A percentile compares a stretch with the other conserved stretches of the same genome.
phyloP scores from a whole-genome alignment of 768 basidiomycete genomes.

The Leccinum subtestaceum region DNA sequence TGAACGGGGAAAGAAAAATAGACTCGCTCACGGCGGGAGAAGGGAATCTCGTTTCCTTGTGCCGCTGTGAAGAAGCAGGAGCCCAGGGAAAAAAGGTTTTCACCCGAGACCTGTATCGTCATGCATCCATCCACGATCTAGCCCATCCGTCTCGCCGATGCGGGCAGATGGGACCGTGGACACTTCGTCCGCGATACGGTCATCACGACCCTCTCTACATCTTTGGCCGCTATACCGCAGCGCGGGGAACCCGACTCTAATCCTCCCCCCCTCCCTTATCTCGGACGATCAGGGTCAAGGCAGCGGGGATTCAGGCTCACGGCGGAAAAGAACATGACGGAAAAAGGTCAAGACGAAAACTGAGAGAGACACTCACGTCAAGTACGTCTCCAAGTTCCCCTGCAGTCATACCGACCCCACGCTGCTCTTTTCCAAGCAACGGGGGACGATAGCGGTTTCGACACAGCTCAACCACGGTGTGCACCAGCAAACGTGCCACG shows the following conservation, averaged over 20 bases:
- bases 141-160: slow-evolving; percentile 12
- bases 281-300: slow-evolving; percentile 18
- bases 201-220: slow-evolving; percentile 7
- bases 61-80: slow-evolving; percentile 5
- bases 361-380: slow-evolving; percentile 27
- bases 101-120: background rate
- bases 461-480: slow-evolving; percentile 25
- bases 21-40: slow-evolving; percentile 4
- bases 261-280: slow-evolving; percentile 1
- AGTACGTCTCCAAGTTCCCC: slow-evolving; percentile 31
- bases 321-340: background rate
- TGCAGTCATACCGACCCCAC: slow-evolving; percentile 25
- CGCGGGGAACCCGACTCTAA: slow-evolving; percentile 5
- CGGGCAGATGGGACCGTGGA: slow-evolving; percentile 10
- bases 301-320: slow-evolving; percentile 7
- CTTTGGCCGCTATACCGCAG: slow-evolving; percentile 18
- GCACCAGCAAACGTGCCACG: slow-evolving; percentile 23
- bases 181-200: background rate
- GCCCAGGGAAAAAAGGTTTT: slow-evolving; percentile 1
- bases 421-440: slow-evolving; percentile 1
- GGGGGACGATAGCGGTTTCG: slow-evolving; percentile 16
- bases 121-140: background rate
- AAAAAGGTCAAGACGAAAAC: background rate
- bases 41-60: slow-evolving; percentile 4
- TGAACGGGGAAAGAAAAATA: background rate